Conservation (phyloP, 1,284 basidiomycete species). For the Cryptococcus sp. region DNA sequence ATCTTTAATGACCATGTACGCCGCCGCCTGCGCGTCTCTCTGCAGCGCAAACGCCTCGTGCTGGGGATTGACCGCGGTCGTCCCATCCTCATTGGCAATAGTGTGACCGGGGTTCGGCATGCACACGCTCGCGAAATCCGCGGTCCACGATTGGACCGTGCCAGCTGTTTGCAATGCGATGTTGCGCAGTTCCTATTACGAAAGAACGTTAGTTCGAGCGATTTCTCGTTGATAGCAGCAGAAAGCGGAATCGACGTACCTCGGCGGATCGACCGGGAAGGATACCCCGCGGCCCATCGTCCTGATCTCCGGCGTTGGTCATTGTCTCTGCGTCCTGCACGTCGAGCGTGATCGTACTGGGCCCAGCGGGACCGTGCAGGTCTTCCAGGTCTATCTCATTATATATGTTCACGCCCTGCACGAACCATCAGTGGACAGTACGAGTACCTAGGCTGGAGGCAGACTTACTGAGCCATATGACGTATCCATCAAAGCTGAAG, state of each 20-base stretch:
- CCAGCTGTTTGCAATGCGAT: constrained; percentile 21
- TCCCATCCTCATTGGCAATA: constrained; percentile 10
- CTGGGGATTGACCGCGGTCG: constrained; percentile 14
- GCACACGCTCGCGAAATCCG: constrained; percentile 34
- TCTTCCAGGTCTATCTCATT: constrained; percentile 84
- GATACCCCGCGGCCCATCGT: constrained; percentile 32
- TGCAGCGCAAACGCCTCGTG: constrained; percentile 34
- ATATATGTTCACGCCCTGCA: constrained; percentile 54
- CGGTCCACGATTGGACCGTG: constrained; percentile 18
- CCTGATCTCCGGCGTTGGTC: constrained; percentile 20
- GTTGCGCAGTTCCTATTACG: constrained; percentile 19
- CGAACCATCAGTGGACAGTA: constrained; percentile 1
- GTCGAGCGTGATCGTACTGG: constrained; percentile 73
- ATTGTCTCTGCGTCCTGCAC: constrained; percentile 57
- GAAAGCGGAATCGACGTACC: constrained; percentile 60
- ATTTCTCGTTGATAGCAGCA: constrained; percentile 10
- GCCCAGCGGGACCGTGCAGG: constrained; percentile 67
- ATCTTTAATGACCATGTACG: constrained; percentile 39
- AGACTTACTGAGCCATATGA: constrained; percentile 11
- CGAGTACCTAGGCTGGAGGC: background rate
- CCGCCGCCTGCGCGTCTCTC: constrained; percentile 37
- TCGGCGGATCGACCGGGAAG: constrained; percentile 30
- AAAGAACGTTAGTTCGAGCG: background rate
- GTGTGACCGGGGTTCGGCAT: constrained; percentile 33
- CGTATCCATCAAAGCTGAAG: constrained; percentile 7